These are phyloP conservation scores for Lasiodiplodia theobromae DNA, from an alignment of 2,329 filamentous ascomycete species.

Conservation along the genomic window DNA sequence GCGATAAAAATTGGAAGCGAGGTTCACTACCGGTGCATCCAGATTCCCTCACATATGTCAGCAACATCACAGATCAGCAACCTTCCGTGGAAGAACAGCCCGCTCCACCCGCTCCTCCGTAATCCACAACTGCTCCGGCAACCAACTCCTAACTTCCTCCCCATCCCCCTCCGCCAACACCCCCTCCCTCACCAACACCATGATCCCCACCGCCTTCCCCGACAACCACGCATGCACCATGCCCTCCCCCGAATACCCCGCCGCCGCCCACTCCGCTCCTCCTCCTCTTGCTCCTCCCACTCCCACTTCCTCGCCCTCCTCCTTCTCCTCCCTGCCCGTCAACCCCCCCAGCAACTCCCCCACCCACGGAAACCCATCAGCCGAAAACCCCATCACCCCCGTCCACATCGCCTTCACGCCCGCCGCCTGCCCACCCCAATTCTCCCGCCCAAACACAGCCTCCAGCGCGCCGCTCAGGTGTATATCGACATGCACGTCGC, in stretches of 20 bases:
- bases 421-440: slow-evolving; percentile 29
- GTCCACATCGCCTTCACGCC: slow-evolving; percentile 56
- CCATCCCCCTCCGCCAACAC: background rate
- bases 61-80: slow-evolving; percentile 1
- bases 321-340: slow-evolving; percentile 31
- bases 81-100: slow-evolving; percentile 5
- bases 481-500: slow-evolving; percentile 28
- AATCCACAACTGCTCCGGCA: slow-evolving; percentile 20
- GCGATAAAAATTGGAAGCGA: no score
- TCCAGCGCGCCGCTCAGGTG: slow-evolving; percentile 33
- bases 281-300: slow-evolving; percentile 42
- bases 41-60: background rate
- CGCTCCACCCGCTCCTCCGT: background rate
- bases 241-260: slow-evolving; percentile 33
- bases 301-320: no score
- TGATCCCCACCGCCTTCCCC: slow-evolving; percentile 33
- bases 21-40: no score
- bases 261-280: slow-evolving; percentile 36
- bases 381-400: slow-evolving; percentile 57
- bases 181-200: slow-evolving; percentile 32
- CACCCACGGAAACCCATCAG: slow-evolving; percentile 60
- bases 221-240: slow-evolving; percentile 35
- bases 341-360: slow-evolving; percentile 50
- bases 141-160: background rate
- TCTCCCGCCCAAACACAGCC: slow-evolving; percentile 31